Base-by-base conservation (phyloP, 371 early-diverging fungal genomes). In the Amoeboaphelidium occidentale region DNA sequence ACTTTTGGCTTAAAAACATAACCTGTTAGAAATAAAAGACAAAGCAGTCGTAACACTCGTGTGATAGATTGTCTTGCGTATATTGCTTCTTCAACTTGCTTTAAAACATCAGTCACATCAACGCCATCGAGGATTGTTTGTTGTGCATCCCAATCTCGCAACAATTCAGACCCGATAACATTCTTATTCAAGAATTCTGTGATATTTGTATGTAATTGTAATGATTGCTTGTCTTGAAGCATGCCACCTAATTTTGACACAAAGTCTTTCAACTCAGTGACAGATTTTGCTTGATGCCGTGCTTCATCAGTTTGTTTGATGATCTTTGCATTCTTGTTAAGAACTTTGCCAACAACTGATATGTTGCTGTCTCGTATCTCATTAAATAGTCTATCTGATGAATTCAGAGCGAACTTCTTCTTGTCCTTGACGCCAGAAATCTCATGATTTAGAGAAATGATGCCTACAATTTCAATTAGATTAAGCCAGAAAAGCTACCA, bases 291-390 rank as follows among this genome's bases (percentile, higher is more conserved):
- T 54, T 78, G 69, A 63, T 90, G 85, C 14, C 88, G 73, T 53
- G 73, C 80, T 57, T 89, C 86, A 54, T 86, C 81, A 45, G 84
- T 75, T 12, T 75, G 75, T 47, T 84, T 80, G 46, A 93, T 73
- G 27, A 78, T 64, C 50, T 74, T 73, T 0, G 92, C 87, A 49
- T 84, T 70, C 52, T 76, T 75, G 58, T 78, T 83, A 46, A 93
- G 60, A 51, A 76, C 62, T 12, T 73, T 69, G 23, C 81, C 84
- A 1, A 90, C 88, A 2, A 79, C 79, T 0, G 85, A 75, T 65
- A 93, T 89, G 55, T 87, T 84, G 54, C 80, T 70, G 60, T 84
- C 83, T 23, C 91, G 70, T 1, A 91, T 57, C 43, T 84, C 76
- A n/a, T 62, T 54, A 64, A 72, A 87, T 21, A 91, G 61, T 21